A percentile compares a stretch with the other conserved stretches of the same genome.
phyloP scores from a whole-genome alignment of 306 rosid genomes.

The Pterocarpus santalinus region DNA sequence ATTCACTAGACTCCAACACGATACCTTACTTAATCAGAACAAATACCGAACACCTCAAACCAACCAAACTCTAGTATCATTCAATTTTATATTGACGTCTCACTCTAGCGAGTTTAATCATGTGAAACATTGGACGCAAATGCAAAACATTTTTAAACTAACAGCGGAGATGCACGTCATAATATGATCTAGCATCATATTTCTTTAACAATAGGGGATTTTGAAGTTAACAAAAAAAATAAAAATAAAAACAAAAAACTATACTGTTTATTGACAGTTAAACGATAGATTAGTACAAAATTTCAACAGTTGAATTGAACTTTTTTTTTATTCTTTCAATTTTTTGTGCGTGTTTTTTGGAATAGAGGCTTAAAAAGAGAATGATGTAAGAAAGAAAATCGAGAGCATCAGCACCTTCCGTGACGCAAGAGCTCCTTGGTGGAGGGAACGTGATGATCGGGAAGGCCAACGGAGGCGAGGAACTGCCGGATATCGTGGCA shows the following conservation, averaged over 20 bases:
- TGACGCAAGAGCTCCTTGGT: constrained; percentile 76
- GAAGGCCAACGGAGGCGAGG: constrained; percentile 67
- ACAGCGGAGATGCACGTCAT: background rate
- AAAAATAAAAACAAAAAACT: no score
- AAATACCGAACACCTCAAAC: no score
- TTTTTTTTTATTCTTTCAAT: no score
- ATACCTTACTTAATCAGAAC: no score
- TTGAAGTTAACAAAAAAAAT: no score
- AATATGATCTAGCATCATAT: background rate
- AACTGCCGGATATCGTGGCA: constrained; percentile 74
- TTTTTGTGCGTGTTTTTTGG: background rate
- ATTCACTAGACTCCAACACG: no score
- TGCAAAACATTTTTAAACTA: background rate
- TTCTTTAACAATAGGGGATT: background rate
- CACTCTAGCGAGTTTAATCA: background rate
- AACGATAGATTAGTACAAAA: background rate
- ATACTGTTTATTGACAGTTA: background rate
- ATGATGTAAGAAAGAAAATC: background rate
- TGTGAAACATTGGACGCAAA: background rate
- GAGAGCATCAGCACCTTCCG: constrained; percentile 67
- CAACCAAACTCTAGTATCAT: no score
- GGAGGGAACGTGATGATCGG: constrained; percentile 73
- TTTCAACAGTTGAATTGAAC: background rate
- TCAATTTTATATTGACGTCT: no score
- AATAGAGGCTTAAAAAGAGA: background rate